Base-by-base conservation (phyloP, 495 filamentous ascomycete species). In the Lasiosphaeria hispida region DNA sequence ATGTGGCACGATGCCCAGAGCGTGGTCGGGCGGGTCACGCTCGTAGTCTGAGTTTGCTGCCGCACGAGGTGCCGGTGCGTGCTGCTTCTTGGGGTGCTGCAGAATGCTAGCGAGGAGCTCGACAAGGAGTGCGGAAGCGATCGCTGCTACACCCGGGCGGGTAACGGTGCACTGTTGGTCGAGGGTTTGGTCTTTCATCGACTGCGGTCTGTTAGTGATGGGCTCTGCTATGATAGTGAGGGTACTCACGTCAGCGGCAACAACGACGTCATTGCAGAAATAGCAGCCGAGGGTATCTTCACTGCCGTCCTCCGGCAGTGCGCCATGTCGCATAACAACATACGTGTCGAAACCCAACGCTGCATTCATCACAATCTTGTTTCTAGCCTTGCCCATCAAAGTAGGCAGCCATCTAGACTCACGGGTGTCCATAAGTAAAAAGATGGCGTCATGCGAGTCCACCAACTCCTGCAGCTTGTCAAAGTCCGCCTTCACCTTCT, bases 141-240 rank as follows among this genome's bases (percentile, higher is more conserved):
- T 92, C 9, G 90, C 85, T 49, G 94, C 92, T 39, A 96, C 85
- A 7, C 93, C 94, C 13, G 94, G 94, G 7, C 94, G 86, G 30
- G 94, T 97, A 34, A 98, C 94, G 0, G 94, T 98, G 73, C 94
- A 98, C 75, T 98, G 94, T 67, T 97, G 94, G 67, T 98, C 94
- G 4, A 98, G 85, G 1, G 94, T 97, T 67, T 89, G 87, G 65
- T 96, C 90, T 65, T 91, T 93, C 66, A 96, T 77, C 19, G 92
- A 96, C 90, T 95, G 60, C 54, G n/a, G 4, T n/a, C 18, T 45
- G 69, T 88, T 61, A 86, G 83, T 44, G 35, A 50, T 44, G 55
- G 6, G n/a, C 48, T 18, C 30, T 47, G 14, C 34, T 30, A 23
- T 19, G 23, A 36, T 23, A 34, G 40, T 23, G 19, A 41, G n/a